A percentile compares a stretch with the other conserved stretches of the same genome.
phyloP scores from a whole-genome alignment of 208 protist species.

The Trypanosoma cruzi region DNA sequence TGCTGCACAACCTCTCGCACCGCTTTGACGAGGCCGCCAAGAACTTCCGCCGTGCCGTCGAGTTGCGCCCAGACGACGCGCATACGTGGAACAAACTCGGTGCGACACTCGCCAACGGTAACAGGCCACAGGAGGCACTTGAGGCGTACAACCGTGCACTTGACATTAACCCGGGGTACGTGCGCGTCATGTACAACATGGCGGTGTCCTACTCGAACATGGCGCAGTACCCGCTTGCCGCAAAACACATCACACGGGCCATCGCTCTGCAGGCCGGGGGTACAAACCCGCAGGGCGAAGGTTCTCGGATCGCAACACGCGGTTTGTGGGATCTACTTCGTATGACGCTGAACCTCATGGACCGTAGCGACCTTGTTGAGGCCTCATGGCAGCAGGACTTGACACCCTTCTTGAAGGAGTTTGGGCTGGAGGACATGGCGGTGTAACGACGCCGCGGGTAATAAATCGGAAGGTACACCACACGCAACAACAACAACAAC shows the following conservation, averaged over 20 bases:
- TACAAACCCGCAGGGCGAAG: conserved; percentile 64
- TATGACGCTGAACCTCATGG: conserved; percentile 85
- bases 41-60: conserved; percentile 76
- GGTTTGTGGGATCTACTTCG: conserved; percentile 88
- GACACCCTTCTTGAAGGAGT: conserved; percentile 72
- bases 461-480: not conserved
- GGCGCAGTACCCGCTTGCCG: conserved; percentile 56
- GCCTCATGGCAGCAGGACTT: conserved; percentile 61
- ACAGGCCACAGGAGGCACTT: conserved; percentile 69
- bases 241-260: conserved; percentile 74
- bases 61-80: conserved; percentile 62
- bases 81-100: conserved; percentile 93
- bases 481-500: not conserved
- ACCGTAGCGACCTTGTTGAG: conserved; percentile 82
- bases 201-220: conserved; percentile 88
- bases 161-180: conserved; percentile 90
- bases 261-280: conserved; percentile 78
- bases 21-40: conserved; percentile 77
- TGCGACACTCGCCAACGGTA: conserved; percentile 86
- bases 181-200: conserved; percentile 91
- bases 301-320: conserved; percentile 46
- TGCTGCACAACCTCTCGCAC: conserved; percentile 83
- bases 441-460: not conserved
- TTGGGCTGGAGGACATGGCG: conserved; percentile 71
- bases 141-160: conserved; percentile 87